phyloP scores from a whole-genome alignment of 768 basidiomycete species.

The Lentinus brumalis region DNA sequence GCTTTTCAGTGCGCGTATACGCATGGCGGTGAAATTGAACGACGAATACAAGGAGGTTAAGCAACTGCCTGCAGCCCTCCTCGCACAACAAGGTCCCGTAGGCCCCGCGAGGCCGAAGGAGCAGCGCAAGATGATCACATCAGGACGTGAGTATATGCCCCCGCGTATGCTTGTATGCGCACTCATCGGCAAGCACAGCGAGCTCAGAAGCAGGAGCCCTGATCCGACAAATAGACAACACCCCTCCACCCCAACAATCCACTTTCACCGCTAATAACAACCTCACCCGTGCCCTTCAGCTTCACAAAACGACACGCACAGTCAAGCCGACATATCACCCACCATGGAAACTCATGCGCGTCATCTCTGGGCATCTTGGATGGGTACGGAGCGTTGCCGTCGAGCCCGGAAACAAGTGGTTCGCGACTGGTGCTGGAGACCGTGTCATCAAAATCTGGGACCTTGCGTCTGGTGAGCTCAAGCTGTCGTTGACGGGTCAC shows the following conservation, averaged over 20 bases:
- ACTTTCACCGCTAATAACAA: slow-evolving; percentile 64
- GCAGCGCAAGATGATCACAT: slow-evolving; percentile 67
- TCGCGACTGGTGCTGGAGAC: slow-evolving; percentile 96
- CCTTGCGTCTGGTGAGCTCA: slow-evolving; percentile 94
- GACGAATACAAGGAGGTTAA: slow-evolving; percentile 90
- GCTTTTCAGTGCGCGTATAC: slow-evolving; percentile 59
- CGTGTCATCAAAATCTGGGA: slow-evolving; percentile 99
- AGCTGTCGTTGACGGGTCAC: slow-evolving; percentile 95
- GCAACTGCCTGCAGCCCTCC: slow-evolving; percentile 77
- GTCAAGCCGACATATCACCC: slow-evolving; percentile 96
- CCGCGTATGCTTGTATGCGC: too few relatives aligned
- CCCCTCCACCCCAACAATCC: slow-evolving; percentile 65
- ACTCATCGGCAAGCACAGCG: slow-evolving; percentile 29
- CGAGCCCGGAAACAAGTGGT: slow-evolving; percentile 98
- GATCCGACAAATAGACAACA: slow-evolving; percentile 76
- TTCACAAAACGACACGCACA: slow-evolving; percentile 91
- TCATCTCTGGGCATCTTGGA: slow-evolving; percentile 96
- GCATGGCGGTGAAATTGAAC: slow-evolving; percentile 81
- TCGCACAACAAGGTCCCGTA: slow-evolving; percentile 79
- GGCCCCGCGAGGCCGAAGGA: slow-evolving; percentile 76
- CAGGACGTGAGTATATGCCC: slow-evolving; percentile 53
- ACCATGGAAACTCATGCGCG: slow-evolving; percentile 93
- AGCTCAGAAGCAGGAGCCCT: slow-evolving; percentile 55
- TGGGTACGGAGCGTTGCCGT: slow-evolving; percentile 98
- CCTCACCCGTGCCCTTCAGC: slow-evolving; percentile 86